These are phyloP conservation scores for Dactylis glomerata DNA, from an alignment of 176 grass and related monocot species.

Conservation along the genomic window DNA sequence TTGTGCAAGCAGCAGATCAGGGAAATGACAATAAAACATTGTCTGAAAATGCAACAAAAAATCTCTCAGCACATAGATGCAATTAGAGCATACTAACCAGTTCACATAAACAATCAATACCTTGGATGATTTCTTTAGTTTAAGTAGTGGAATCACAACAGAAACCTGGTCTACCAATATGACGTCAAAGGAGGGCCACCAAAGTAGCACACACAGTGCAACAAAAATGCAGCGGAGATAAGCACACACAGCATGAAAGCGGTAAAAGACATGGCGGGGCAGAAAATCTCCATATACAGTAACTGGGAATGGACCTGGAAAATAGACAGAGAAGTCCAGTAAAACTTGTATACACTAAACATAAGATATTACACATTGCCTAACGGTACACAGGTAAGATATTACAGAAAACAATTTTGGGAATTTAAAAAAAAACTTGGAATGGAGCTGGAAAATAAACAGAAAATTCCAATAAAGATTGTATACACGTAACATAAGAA, in stretches of 20 bases:
- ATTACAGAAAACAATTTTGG: too few species aligned
- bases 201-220: slow-evolving; percentile 70
- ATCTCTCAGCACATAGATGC: slow-evolving; percentile 15
- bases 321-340: neutral
- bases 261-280: slow-evolving; percentile 82
- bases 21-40: slow-evolving; percentile 96
- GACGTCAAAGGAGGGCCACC: slow-evolving; percentile 76
- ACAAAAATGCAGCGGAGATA: slow-evolving; percentile 97
- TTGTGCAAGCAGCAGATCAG: slow-evolving; percentile 87
- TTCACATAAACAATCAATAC: slow-evolving; percentile 41
- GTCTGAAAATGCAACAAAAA: slow-evolving; percentile 40
- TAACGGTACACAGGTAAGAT: neutral
- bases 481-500: neutral
- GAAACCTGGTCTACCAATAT: slow-evolving; percentile 87
- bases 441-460: slow-evolving; percentile 49
- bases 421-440: too few species aligned
- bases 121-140: slow-evolving; percentile 62
- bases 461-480: neutral
- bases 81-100: neutral
- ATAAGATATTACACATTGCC: neutral
- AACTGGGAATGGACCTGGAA: slow-evolving; percentile 69
- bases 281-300: slow-evolving; percentile 91
- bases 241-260: slow-evolving; percentile 82
- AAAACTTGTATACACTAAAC: neutral
- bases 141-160: slow-evolving; percentile 87